Conservation (phyloP, 179 eudicot genomes). For the Sideroxylon spinosum region DNA sequence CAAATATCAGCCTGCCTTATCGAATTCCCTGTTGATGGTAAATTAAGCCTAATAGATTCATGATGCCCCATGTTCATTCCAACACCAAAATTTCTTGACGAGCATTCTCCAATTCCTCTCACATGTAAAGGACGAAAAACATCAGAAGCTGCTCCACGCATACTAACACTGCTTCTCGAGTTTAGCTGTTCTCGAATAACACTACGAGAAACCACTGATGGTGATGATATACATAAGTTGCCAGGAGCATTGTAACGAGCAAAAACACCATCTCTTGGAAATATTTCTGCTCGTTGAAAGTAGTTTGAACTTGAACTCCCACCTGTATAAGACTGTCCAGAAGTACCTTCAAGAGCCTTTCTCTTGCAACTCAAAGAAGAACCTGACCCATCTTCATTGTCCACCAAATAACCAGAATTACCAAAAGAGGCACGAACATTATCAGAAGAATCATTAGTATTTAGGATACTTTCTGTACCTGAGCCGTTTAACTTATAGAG, state of each 20-base stretch:
- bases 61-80: constrained; percentile 24
- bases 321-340: constrained; percentile 32
- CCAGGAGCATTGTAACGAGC: constrained; percentile 24
- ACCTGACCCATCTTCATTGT: constrained; percentile 27
- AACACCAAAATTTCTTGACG: constrained; percentile 25
- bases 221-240: constrained; percentile 29
- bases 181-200: constrained; percentile 28
- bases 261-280: constrained; percentile 12
- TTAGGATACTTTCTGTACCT: constrained; percentile 8
- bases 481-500: constrained; percentile 19
- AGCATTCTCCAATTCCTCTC: constrained; percentile 28
- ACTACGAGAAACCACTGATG: constrained; percentile 19
- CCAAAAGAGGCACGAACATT: constrained; percentile 27
- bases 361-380: constrained; percentile 44
- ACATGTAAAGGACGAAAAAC: constrained; percentile 24
- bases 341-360: constrained; percentile 41
- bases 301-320: constrained; percentile 29
- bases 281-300: constrained; percentile 22
- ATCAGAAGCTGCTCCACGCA: constrained; percentile 23
- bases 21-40: constrained; percentile 22
- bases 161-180: constrained; percentile 24
- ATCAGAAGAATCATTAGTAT: constrained; percentile 24
- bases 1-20: constrained; percentile 24
- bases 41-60: constrained; percentile 21
- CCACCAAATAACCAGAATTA: constrained; percentile 20